phyloP scores from a whole-genome alignment of 768 basidiomycete species.

The Dacryopinax spathularia region DNA sequence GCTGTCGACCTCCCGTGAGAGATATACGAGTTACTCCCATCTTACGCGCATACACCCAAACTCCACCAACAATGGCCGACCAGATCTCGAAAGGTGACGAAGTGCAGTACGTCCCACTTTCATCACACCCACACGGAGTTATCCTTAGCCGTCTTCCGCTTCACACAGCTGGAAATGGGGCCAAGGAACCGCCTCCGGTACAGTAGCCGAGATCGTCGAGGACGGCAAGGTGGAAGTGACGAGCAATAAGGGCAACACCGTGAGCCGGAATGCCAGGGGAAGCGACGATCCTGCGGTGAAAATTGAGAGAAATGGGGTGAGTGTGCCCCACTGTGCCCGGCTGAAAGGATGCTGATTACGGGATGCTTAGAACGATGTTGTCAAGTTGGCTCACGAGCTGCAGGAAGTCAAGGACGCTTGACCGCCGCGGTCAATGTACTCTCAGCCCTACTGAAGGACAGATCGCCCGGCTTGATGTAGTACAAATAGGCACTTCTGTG shows the following conservation, averaged over 20 bases:
- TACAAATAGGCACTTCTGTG: too few relatives aligned
- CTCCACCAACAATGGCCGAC: conserved; percentile 17
- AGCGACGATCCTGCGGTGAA: conserved; percentile 37
- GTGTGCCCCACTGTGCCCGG: conserved; percentile 13
- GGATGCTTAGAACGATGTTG: conserved; percentile 32
- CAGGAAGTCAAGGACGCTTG: conserved; percentile 32
- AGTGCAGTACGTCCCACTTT: conserved; percentile 23
- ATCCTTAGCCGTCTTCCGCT: neutral
- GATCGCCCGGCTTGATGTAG: too few relatives aligned
- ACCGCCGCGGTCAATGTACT: too few relatives aligned
- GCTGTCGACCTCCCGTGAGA: too few relatives aligned
- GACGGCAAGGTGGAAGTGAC: conserved; percentile 33
- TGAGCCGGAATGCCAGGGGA: conserved; percentile 29
- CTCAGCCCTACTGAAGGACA: too few relatives aligned
- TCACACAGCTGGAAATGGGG: conserved; percentile 28
- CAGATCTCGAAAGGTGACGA: conserved; percentile 24
- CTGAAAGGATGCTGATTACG: neutral
- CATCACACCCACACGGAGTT: neutral
- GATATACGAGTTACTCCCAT: too few relatives aligned
- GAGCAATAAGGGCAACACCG: conserved; percentile 36
- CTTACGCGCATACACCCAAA: neutral
- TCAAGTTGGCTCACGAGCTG: conserved; percentile 39
- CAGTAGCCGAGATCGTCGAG: conserved; percentile 29
- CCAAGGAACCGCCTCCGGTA: conserved; percentile 22
- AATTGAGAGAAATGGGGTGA: conserved; percentile 32